Base-by-base conservation (phyloP, 2,329 filamentous ascomycete genomes). In the Paraphaeosphaeria sporulosa region DNA sequence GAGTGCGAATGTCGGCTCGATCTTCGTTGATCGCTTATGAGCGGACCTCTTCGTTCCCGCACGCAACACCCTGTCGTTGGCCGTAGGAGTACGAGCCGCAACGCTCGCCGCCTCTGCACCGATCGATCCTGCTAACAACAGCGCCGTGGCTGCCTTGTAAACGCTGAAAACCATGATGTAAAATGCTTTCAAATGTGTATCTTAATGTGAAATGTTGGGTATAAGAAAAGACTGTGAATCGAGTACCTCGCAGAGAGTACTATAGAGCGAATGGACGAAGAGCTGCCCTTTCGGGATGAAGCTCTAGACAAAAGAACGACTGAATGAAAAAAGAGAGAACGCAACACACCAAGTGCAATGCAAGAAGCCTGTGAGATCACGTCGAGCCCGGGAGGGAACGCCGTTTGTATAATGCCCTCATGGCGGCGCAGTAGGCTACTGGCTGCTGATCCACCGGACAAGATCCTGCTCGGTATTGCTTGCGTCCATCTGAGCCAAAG, bases 21-120 rank as follows among this genome's bases (percentile, higher is more conserved):
- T 76, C 50, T 68, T 69, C 44, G 65, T 49, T 15, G 65, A 67
- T 6, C 76, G 64, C 23, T 67, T 61, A 51, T 75, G 51, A 36
- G 73, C 70, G 8, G 70, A 65, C 53, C 64, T 66, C 42, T 62
- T 72, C 9, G 71, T 76, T 10, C 73, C 76, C 23, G 76, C 76
- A 46, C 66, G 72, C 43, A 78, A 64, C 17, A 73, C 59, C 40
- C 72, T 69, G n/a, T 70, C 55, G 62, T 54, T 9, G 61, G 57
- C 19, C 13, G 32, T 23, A 12, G 40, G 62, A 54, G 59, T 23
- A 15, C 49, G 19, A 25, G 47, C 27, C 25, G 49, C 42, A 25
- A 56, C 40, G 17, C 64, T 58, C 17, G 48, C 59, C 23, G 59
- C 64, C 23, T 67, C 62, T 15, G 48, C 46, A 38, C 63, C 61